Conservation (phyloP, 345 rosid genomes). For the Cardiospermum halicacabum region DNA sequence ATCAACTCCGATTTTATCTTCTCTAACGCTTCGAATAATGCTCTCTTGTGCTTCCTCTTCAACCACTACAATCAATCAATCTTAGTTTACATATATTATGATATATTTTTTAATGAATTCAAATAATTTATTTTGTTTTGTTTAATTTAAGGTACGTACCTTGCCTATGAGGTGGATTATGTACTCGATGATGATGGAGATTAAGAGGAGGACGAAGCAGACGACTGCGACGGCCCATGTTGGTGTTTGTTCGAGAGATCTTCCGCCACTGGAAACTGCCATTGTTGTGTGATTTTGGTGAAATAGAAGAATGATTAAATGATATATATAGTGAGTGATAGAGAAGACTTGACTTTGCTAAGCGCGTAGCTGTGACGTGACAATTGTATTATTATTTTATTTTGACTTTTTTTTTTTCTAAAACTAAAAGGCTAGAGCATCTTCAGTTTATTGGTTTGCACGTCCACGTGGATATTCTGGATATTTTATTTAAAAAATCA, state of each 20-base stretch:
- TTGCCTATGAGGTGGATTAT: constrained; percentile 55
- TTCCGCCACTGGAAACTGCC: constrained; percentile 42
- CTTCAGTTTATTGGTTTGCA: too few relatives aligned
- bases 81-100: too few relatives aligned
- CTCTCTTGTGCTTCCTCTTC: constrained; percentile 52
- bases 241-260: constrained; percentile 57
- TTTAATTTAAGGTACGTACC: too few relatives aligned
- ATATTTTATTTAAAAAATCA: too few relatives aligned
- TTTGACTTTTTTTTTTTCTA: too few relatives aligned
- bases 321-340: not conserved
- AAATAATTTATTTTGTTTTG: too few relatives aligned
- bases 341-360: not conserved
- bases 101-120: too few relatives aligned
- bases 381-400: too few relatives aligned
- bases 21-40: constrained; percentile 81
- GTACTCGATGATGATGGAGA: constrained; percentile 49
- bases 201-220: constrained; percentile 45
- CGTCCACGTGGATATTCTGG: too few relatives aligned
- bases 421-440: too few relatives aligned
- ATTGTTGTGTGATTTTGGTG: constrained; percentile 16
- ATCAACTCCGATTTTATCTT: constrained; percentile 92
- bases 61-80: constrained; percentile 89
- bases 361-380: too few relatives aligned
- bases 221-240: constrained; percentile 73
- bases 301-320: too few relatives aligned